phyloP scores from a whole-genome alignment of 805 yeast species.

The Ogataea minuta region DNA sequence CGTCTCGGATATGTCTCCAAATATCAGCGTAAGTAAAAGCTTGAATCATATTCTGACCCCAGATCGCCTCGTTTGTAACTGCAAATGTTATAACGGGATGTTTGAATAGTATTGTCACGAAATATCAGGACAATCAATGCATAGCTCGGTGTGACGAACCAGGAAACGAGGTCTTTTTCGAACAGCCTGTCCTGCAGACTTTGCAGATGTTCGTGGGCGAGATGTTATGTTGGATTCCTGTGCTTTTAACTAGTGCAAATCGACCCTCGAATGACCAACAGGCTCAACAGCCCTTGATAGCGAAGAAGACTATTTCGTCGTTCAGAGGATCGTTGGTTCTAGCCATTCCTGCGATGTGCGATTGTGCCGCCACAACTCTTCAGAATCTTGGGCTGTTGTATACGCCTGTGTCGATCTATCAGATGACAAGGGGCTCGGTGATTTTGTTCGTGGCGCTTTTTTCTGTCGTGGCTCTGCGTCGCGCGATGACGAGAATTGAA shows the following conservation, averaged over 20 bases:
- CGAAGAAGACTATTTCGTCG: conserved; percentile 16
- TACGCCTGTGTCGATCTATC: conserved; percentile 77
- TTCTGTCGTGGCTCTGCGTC: conserved; percentile 59
- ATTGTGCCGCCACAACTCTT: conserved; percentile 69
- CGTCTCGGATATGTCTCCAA: conserved; percentile 3
- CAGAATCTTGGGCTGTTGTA: conserved; percentile 72
- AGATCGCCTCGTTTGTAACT: conserved; percentile 34
- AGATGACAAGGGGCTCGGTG: conserved; percentile 80
- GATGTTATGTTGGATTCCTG: conserved; percentile 39
- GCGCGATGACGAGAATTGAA: conserved; percentile 55
- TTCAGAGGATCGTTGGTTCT: conserved; percentile 35
- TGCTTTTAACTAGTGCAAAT: conserved; percentile 16
- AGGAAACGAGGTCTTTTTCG: conserved; percentile 50
- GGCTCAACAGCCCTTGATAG: conserved; percentile 2
- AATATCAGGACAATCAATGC: conserved; percentile 74
- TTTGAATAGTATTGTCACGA: conserved; percentile 69
- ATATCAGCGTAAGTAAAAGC: conserved; percentile 2
- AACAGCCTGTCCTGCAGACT: conserved; percentile 78
- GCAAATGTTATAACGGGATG: conserved; percentile 72
- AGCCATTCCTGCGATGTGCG: conserved; percentile 68
- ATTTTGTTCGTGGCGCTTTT: conserved; percentile 74
- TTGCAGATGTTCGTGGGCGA: conserved; percentile 83
- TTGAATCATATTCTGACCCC: not conserved
- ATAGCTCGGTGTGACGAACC: conserved; percentile 53
- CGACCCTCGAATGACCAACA: no score